Conservation (phyloP, 768 basidiomycete species). For the Auricularia cornea region DNA sequence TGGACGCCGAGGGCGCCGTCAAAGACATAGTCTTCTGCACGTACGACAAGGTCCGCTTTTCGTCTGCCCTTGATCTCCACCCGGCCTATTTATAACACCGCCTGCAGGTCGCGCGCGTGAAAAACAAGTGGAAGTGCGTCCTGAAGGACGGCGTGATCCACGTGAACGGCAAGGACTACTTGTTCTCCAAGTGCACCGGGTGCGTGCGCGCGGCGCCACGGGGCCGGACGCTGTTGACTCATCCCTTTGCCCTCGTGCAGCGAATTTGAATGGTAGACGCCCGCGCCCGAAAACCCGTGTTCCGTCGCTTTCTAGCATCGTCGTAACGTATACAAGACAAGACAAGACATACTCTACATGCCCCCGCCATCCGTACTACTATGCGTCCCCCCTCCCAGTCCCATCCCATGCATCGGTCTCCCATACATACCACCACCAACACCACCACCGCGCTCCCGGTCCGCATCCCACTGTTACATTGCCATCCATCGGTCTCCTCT, state of each 20-base stretch:
- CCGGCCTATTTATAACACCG: background rate
- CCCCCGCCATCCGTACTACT: too few relatives aligned
- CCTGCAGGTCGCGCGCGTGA: conserved; percentile 88
- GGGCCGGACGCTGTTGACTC: background rate
- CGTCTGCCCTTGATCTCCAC: too few relatives aligned
- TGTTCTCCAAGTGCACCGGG: conserved; percentile 97
- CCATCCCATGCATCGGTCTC: too few relatives aligned
- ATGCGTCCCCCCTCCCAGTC: too few relatives aligned
- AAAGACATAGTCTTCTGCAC: conserved; percentile 97
- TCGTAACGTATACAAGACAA: too few relatives aligned
- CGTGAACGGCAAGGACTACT: conserved; percentile 93
- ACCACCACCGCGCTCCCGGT: too few relatives aligned
- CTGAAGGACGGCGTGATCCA: conserved; percentile 98
- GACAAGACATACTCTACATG: too few relatives aligned
- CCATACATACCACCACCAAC: too few relatives aligned
- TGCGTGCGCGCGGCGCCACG: conserved; percentile 29
- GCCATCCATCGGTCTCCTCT: too few relatives aligned
- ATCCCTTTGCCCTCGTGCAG: background rate
- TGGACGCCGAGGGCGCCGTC: conserved; percentile 64
- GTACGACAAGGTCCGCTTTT: conserved; percentile 81
- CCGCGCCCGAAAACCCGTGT: too few relatives aligned
- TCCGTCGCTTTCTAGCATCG: too few relatives aligned
- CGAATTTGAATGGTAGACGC: background rate
- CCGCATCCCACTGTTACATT: too few relatives aligned
- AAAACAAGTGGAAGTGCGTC: conserved; percentile 99